phyloP scores from a whole-genome alignment of 768 basidiomycete genomes.

The Tylopilus balloui region DNA sequence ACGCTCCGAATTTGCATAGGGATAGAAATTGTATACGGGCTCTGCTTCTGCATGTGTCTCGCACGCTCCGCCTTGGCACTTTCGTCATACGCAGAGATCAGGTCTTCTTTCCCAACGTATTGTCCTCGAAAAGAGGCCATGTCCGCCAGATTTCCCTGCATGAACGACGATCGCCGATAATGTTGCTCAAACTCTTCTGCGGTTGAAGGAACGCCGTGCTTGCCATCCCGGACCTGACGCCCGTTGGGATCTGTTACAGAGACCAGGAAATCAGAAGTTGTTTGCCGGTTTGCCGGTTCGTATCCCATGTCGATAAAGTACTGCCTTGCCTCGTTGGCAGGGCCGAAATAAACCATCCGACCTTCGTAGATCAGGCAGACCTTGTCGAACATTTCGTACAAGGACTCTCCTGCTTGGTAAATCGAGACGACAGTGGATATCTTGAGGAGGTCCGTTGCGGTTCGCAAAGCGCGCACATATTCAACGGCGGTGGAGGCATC shows the following conservation, averaged over 20 bases:
- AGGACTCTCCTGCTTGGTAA: conserved; percentile 76
- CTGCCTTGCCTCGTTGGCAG: conserved; percentile 45
- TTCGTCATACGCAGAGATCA: conserved; percentile 40
- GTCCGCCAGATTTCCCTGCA: conserved; percentile 42
- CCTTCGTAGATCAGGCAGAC: conserved; percentile 62
- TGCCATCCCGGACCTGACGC: conserved; percentile 42
- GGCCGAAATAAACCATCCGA: conserved; percentile 57
- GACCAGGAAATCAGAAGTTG: conserved; percentile 60
- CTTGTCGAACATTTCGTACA: conserved; percentile 67
- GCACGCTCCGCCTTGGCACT: conserved; percentile 55
- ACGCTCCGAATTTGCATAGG: conserved; percentile 46
- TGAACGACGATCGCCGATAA: conserved; percentile 40
- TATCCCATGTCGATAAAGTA: conserved; percentile 61
- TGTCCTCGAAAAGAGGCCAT: conserved; percentile 44
- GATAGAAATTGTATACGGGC: conserved; percentile 48
- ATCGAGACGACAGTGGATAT: conserved; percentile 71
- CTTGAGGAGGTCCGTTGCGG: conserved; percentile 54
- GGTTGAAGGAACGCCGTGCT: conserved; percentile 36
- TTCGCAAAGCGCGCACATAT: conserved; percentile 65
- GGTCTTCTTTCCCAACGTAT: conserved; percentile 43
- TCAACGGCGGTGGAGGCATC: conserved; percentile 72
- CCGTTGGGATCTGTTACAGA: conserved; percentile 59
- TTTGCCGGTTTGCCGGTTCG: conserved; percentile 52
- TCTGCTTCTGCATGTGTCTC: conserved; percentile 39
- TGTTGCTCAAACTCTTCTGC: conserved; percentile 54